These are phyloP conservation scores for Acer campestre DNA, from an alignment of 345 rosid species.

Conservation along the genomic window DNA sequence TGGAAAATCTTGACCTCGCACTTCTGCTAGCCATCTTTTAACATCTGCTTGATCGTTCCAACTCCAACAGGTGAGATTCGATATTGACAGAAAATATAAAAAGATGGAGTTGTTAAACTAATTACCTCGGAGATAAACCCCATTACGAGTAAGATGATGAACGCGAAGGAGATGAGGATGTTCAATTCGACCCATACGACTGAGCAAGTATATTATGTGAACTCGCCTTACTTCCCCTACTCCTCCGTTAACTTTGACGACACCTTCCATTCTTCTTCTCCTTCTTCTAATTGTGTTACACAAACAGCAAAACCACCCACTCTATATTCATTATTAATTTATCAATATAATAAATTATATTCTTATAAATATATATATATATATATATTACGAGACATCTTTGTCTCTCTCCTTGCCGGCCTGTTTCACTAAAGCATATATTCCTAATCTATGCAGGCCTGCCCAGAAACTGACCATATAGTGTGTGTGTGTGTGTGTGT, in stretches of 20 bases:
- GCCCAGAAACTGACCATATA: background rate
- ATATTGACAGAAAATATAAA: background rate
- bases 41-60: conserved; percentile 40
- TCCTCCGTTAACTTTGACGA: conserved; percentile 17
- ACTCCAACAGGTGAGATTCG: background rate
- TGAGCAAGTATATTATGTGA: conserved; percentile 71
- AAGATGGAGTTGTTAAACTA: background rate
- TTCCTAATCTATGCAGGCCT: conserved; percentile 9
- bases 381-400: conserved; percentile 4
- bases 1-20: conserved; percentile 75
- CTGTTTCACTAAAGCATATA: conserved; percentile 6
- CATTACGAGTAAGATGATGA: conserved; percentile 48
- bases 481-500: background rate
- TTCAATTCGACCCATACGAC: conserved; percentile 50
- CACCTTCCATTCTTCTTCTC: conserved; percentile 19
- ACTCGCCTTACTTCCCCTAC: conserved; percentile 58
- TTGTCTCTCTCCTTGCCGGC: conserved; percentile 14
- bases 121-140: conserved; percentile 68
- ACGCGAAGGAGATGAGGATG: conserved; percentile 82
- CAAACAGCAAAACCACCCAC: background rate
- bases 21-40: conserved; percentile 68
- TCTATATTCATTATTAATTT: background rate
- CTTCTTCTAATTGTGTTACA: conserved; percentile 4
- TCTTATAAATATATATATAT: too few species aligned
- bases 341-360: background rate